Conservation (phyloP, 345 rosid species). For the Pseudoturritis turrita region DNA sequence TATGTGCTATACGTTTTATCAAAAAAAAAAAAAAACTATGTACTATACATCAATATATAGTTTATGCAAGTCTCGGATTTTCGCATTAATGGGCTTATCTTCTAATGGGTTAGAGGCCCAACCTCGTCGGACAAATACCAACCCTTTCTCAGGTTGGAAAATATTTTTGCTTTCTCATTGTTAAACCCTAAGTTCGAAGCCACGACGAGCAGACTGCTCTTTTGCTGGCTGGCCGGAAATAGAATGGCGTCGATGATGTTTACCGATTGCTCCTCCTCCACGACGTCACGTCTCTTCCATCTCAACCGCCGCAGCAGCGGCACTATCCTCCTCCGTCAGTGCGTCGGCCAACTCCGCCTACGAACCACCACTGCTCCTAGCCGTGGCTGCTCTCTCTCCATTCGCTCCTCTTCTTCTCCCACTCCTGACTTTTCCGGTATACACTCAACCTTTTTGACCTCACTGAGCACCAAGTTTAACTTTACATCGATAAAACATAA, state of each 20-base stretch:
- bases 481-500: too few relatives aligned
- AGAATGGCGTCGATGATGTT: constrained; percentile 43
- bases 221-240: background rate
- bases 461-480: too few relatives aligned
- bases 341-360: constrained; percentile 28
- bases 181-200: background rate
- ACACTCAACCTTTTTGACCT: background rate
- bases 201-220: constrained; percentile 21
- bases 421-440: constrained; percentile 30
- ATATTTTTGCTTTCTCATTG: too few relatives aligned
- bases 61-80: too few relatives aligned
- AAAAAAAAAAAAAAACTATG: too few relatives aligned
- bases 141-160: too few relatives aligned
- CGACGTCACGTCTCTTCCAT: constrained; percentile 38
- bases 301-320: constrained; percentile 16
- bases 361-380: constrained; percentile 12
- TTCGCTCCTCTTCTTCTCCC: constrained; percentile 26
- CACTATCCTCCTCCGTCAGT: constrained; percentile 23
- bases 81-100: too few relatives aligned
- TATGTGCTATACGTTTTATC: too few relatives aligned
- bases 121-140: too few relatives aligned
- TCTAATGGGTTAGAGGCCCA: too few relatives aligned
- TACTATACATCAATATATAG: too few relatives aligned
- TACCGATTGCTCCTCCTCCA: constrained; percentile 44
- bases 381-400: constrained; percentile 18